Conservation (phyloP, 192 early-diverging fungal genomes). For the Chytriomyces sp. region DNA sequence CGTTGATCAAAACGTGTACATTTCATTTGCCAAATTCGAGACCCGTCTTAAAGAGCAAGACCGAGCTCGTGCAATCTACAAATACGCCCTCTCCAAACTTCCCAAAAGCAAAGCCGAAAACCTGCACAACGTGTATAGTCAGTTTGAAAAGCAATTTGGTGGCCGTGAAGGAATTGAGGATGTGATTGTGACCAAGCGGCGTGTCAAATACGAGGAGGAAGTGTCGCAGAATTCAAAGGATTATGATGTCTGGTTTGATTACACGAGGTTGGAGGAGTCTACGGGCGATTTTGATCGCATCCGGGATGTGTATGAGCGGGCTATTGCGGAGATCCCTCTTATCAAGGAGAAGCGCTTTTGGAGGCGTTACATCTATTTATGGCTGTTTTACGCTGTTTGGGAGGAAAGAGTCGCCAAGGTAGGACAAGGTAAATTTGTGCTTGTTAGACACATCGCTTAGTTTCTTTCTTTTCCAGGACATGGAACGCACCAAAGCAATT, state of each 20-base stretch:
- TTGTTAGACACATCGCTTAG: slow-evolving; percentile 4
- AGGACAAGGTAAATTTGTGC: neutral
- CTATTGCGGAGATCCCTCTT: slow-evolving; percentile 85
- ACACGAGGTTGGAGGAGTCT: slow-evolving; percentile 85
- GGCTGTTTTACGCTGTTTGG: slow-evolving; percentile 97
- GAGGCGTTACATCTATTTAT: slow-evolving; percentile 98
- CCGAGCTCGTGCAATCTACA: slow-evolving; percentile 93
- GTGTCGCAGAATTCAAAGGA: slow-evolving; percentile 75
- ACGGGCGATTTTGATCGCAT: slow-evolving; percentile 73
- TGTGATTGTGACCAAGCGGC: slow-evolving; percentile 86
- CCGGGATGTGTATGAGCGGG: slow-evolving; percentile 95
- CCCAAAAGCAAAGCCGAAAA: slow-evolving; percentile 82
- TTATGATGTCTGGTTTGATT: slow-evolving; percentile 99
- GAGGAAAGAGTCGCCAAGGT: slow-evolving; percentile 86
- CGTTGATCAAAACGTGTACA: slow-evolving; percentile 92
- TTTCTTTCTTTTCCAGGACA: slow-evolving; percentile 59
- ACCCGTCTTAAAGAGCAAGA: slow-evolving; percentile 88
- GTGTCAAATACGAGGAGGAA: slow-evolving; percentile 89
- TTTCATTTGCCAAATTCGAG: slow-evolving; percentile 98
- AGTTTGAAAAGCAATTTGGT: slow-evolving; percentile 98
- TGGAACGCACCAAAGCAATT: slow-evolving; percentile 79
- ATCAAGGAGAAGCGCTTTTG: slow-evolving; percentile 91
- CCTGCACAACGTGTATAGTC: slow-evolving; percentile 90
- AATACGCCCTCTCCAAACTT: slow-evolving; percentile 88
- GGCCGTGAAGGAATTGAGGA: slow-evolving; percentile 86